Evolutionary conservation across 495 filamentous ascomycete species (phyloP), one percentile per base, ranked within the genome.

Genomic region (Xylaria palmicola): DNA sequence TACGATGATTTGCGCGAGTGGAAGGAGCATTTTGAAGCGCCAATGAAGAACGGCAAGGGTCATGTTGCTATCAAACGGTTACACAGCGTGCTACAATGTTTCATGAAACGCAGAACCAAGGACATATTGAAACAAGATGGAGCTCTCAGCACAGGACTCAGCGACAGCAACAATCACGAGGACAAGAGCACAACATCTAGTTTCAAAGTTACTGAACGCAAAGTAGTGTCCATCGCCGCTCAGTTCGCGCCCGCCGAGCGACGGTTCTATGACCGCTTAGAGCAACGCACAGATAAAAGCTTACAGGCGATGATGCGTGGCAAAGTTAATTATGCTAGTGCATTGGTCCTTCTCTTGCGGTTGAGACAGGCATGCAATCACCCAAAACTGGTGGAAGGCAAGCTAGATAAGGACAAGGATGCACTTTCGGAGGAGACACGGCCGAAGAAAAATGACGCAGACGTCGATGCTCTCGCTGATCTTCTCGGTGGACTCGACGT

Each of bases 81-180:
- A 36, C 91, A 95, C 60, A 79, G 86, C 54, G 85, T 91, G 45
- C 74, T 98, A n/a, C 89, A 88, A 41, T 90, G 89, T 41, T 93
- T 96, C 74, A 98, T 98, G 95, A 93, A 98, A 75, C 87, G 94
- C 10, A 86, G 94, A 32, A 97, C 92, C 19, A 98, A 98, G 74
- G 94, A 97, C 52, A 88, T 98, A 12, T 75, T 98, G 50, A 97
- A 92, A 72, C 80, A 90, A 60, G 91, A 88, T 30, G 87, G 90
- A 40, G 88, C 88, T 8, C 76, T 90, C 8, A 90, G 89, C 54
- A 81, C 86, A 27, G 91, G 89, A 17, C 84, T 83, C 6, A 88
- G 88, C 68, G 67, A 76, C 48, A 68, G 74, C 1, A 70, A 71
- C 41, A 74, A 74, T 10, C 76, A 81, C 64, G 79, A 78, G 29